phyloP scores from a whole-genome alignment of 129 eudicot genomes.

The Flaveria brownii region DNA sequence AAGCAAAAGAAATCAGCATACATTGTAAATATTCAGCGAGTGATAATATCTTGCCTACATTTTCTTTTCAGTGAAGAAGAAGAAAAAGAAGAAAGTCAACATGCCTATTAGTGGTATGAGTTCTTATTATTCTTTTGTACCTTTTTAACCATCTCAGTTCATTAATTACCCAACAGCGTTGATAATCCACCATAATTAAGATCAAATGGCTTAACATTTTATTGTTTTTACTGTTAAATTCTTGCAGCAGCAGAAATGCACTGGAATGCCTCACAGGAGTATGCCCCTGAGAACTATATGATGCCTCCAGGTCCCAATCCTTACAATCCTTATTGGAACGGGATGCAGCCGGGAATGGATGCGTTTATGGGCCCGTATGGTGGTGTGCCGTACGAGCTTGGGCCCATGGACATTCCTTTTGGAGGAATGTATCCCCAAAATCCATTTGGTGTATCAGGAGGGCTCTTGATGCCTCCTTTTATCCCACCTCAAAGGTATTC shows the following conservation, averaged over 20 bases:
- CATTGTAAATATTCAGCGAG: background rate
- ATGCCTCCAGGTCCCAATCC: conserved; percentile 72
- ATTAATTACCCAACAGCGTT: too few species aligned
- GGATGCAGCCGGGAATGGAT: conserved; percentile 76
- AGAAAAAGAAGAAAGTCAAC: conserved; percentile 82
- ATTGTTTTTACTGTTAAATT: background rate
- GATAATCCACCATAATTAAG: background rate
- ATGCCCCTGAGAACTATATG: conserved; percentile 70
- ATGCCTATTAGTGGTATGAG: conserved; percentile 56
- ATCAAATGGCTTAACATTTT: conserved; percentile 1
- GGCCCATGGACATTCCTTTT: conserved; percentile 75
- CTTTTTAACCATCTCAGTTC: conserved; percentile 1
- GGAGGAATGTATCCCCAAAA: conserved; percentile 69
- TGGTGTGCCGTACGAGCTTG: conserved; percentile 66
- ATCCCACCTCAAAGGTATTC: conserved; percentile 78
- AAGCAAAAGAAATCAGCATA: background rate
- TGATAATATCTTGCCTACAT: conserved; percentile 12
- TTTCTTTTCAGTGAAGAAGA: conserved; percentile 72
- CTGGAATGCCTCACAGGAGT: conserved; percentile 26
- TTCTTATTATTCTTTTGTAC: background rate
- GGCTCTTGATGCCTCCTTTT: conserved; percentile 68
- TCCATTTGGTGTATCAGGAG: conserved; percentile 67
- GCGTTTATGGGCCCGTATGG: conserved; percentile 59
- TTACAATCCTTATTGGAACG: conserved; percentile 72
- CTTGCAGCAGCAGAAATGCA: conserved; percentile 81